Evolutionary conservation across 331 rosid genomes (phyloP), one percentile per base, ranked within the genome.

Genomic region (Malus hybrid): DNA sequence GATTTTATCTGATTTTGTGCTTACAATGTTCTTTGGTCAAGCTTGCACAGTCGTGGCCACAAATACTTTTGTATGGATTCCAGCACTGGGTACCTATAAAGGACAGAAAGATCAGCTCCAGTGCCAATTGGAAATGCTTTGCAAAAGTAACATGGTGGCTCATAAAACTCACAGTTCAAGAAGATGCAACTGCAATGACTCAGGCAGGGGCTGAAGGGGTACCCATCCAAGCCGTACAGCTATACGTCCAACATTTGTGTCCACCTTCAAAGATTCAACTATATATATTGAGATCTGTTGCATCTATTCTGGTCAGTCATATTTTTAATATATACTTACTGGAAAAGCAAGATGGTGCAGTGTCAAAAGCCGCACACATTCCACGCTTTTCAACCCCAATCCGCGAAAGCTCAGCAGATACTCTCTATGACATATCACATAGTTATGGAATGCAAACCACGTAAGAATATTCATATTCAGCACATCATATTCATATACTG

Each of bases 161-260:
- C 22, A 76, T 57, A 78, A 72, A 77, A 82, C 99, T 89, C 76
- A 96, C 99, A 96, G 46, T 85, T 96, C 99, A 42, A 96, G 90
- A 80, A 96, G 99, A 83, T 96, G 99, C 89, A 96, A 86, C 86
- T 96, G 99, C 48, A 96, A 85, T 81, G 99, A 90, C 83, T 96
- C 99, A 20, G 99, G 99, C 72, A 96, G 85, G 54, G 99, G 99
- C 80, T 90, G 99, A 74, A 96, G 98, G 70, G 99, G 99, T 46
- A 96, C 99, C 99, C 99, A 96, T 86, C 99, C 99, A 73, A 96
- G 80, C 81, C 99, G 85, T 74, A 96, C 99, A 28, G 98, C 99
- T 80, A 96, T 96, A 10, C 99, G 98, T 72, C 99, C 99, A 70
- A 96, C 99, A 85, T 96, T 96, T 81, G 98, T 96, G 88, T 96